Conservation (phyloP, 805 yeast genomes). For the Pichia phayaonensis region DNA sequence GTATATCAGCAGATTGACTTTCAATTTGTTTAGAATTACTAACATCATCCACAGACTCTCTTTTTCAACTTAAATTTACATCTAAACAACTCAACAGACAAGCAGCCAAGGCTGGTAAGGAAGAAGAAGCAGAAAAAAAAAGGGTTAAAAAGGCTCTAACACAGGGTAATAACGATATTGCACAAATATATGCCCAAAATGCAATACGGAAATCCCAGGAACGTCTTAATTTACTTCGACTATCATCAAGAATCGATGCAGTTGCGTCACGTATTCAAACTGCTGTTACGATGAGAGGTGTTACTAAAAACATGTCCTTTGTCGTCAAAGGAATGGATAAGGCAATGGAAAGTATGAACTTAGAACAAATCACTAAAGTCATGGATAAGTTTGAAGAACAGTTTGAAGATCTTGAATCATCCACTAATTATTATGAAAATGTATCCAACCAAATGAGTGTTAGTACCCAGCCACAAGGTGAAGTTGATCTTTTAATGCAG, state of each 20-base stretch:
- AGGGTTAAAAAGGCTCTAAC: conserved; percentile 83
- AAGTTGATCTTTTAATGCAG: conserved; percentile 82
- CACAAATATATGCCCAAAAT: conserved; percentile 89
- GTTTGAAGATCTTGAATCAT: conserved; percentile 91
- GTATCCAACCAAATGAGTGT: conserved; percentile 88
- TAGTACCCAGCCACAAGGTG: conserved; percentile 86
- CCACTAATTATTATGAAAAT: conserved; percentile 85
- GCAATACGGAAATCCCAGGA: conserved; percentile 91
- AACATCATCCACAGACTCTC: conserved; percentile 37
- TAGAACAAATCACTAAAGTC: conserved; percentile 84
- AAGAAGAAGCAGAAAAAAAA: conserved; percentile 78
- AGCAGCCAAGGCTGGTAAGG: conserved; percentile 85
- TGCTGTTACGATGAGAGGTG: conserved; percentile 95
- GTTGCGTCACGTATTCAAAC: conserved; percentile 96
- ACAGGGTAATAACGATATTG: conserved; percentile 86
- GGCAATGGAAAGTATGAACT: conserved; percentile 91
- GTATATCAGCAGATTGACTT: conserved; percentile 14
- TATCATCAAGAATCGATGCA: conserved; percentile 89
- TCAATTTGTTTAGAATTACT: conserved; percentile 2
- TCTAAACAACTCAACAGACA: conserved; percentile 89
- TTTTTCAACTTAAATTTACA: conserved; percentile 74
- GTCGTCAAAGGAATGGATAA: conserved; percentile 95
- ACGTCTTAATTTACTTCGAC: conserved; percentile 66
- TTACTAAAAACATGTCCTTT: conserved; percentile 86
- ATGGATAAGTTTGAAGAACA: conserved; percentile 97